Percentiles rank a stretch among this genome's conserved stretches.
Conservation (phyloP, 345 rosid genomes). For the Brassica rapa region DNA sequence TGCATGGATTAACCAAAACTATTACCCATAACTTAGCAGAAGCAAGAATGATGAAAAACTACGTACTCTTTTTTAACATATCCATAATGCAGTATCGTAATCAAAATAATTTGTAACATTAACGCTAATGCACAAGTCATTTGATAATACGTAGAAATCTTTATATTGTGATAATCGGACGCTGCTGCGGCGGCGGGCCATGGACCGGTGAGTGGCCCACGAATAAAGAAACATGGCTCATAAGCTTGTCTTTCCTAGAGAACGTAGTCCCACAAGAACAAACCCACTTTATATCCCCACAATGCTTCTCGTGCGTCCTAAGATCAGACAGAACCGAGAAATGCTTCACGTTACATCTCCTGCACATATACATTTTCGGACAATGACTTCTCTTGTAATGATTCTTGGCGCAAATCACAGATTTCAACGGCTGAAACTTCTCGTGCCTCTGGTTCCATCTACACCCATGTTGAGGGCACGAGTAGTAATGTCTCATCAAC, state of each 20-base stretch:
- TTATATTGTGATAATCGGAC: not conserved
- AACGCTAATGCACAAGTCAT: not conserved
- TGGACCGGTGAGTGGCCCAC: constrained; percentile 59
- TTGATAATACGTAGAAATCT: not conserved
- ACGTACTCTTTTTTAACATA: not conserved
- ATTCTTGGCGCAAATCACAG: constrained; percentile 84
- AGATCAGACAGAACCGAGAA: constrained; percentile 89
- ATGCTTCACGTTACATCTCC: constrained; percentile 71
- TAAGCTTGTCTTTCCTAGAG: constrained; percentile 85
- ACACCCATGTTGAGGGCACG: constrained; percentile 84
- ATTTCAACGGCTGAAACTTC: constrained; percentile 87
- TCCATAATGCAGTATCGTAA: not conserved
- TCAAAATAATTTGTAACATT: not conserved
- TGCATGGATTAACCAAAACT: not conserved
- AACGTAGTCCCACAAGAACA: constrained; percentile 90
- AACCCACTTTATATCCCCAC: constrained; percentile 73
- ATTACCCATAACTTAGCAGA: not conserved
- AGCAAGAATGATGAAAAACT: not conserved
- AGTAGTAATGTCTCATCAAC: constrained; percentile 51
- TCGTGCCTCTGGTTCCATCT: constrained; percentile 82
- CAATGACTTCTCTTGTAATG: constrained; percentile 97
- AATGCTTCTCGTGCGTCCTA: constrained; percentile 92
- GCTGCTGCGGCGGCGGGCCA: not conserved
- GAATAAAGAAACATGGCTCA: constrained; percentile 78
- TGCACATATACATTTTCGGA: constrained; percentile 89